These are phyloP conservation scores for Fusarium proliferatum DNA, from an alignment of 2,329 filamentous ascomycete genomes.

Conservation along the genomic window DNA sequence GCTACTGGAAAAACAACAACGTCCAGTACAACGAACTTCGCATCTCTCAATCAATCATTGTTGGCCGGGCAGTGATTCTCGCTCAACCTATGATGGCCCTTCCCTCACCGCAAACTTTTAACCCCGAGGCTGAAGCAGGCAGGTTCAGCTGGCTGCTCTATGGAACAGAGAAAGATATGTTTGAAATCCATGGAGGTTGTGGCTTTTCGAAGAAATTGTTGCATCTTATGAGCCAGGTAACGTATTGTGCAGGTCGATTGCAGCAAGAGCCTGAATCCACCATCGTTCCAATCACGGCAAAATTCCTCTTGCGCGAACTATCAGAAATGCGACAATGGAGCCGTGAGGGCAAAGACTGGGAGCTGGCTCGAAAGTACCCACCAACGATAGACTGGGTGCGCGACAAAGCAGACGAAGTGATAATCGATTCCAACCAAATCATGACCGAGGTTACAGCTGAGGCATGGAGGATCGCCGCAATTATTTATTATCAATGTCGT, in stretches of 20 bases:
- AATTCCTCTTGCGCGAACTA: slow-evolving; percentile 45
- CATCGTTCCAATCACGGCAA: slow-evolving; percentile 48
- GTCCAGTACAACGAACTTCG: slow-evolving; percentile 51
- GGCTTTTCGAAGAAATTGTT: slow-evolving; percentile 56
- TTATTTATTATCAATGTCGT: slow-evolving; percentile 55
- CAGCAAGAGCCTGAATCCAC: slow-evolving; percentile 48
- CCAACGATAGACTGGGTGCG: slow-evolving; percentile 49
- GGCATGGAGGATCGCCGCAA: slow-evolving; percentile 54
- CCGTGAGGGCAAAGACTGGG: slow-evolving; percentile 43
- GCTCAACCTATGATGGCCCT: slow-evolving; percentile 54
- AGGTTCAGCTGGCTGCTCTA: slow-evolving; percentile 55
- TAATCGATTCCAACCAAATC: slow-evolving; percentile 44
- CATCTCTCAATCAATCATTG: slow-evolving; percentile 54
- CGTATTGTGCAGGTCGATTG: slow-evolving; percentile 50
- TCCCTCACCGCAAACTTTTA: slow-evolving; percentile 42
- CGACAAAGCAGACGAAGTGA: slow-evolving; percentile 31
- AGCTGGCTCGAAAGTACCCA: slow-evolving; percentile 21
- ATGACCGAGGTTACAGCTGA: slow-evolving; percentile 57
- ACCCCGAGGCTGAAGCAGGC: slow-evolving; percentile 44
- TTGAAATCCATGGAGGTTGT: slow-evolving; percentile 55
- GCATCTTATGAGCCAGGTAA: slow-evolving; percentile 53
- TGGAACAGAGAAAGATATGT: slow-evolving; percentile 49
- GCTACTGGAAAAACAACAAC: slow-evolving; percentile 51
- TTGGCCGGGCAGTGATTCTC: slow-evolving; percentile 53
- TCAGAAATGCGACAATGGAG: slow-evolving; percentile 52